Evolutionary conservation across 257 asterid species (phyloP), one percentile per base, ranked within the genome.

Genomic region (Leonotis leonurus): DNA sequence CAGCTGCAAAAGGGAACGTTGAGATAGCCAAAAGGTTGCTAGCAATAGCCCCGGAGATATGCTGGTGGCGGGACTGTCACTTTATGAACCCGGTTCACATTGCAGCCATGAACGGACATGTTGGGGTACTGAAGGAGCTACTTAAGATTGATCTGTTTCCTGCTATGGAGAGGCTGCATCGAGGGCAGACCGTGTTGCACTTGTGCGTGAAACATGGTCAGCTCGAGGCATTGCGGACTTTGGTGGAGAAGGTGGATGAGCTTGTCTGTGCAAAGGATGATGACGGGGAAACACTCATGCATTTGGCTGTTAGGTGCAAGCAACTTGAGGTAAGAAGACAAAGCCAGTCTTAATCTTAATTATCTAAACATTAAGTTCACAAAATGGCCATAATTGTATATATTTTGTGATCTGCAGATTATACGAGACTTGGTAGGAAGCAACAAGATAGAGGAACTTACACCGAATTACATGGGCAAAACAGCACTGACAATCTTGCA

Each of bases 131-230:
- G 20, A 2, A 13, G 2, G 17, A 1, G 56, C 35, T 50, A 1
- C 2, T 50, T 2, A 0, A 6, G 0, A 0, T 0, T 1, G 1
- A n/a, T 1, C 5, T 0, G 0, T 50, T 13, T 5, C 35, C 33
- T 2, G 56, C 35, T 5, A 11, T 4, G 35, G 56, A 50, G 56
- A 25, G 3, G 56, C 0, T 50, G 35, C 9, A 50, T 25, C 35
- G 35, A 0, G 56, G 56, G 5, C 35, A 50, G 35, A 50, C 55
- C 30, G 32, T 22, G 17, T 8, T 48, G 17, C 55, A 48, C 3
- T 11, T 48, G 55, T 48, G 55, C 56, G 12, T 50, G 0, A 50
- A 50, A 50, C 56, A 25, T n/a, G 17, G 56, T 50, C 20, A 5
- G 1, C 2, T 50, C 0, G 3, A 0, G 0, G 32, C 32, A 0